These are phyloP conservation scores for Penicillium pulvis DNA, from an alignment of 495 filamentous ascomycete species.

Conservation along the genomic window DNA sequence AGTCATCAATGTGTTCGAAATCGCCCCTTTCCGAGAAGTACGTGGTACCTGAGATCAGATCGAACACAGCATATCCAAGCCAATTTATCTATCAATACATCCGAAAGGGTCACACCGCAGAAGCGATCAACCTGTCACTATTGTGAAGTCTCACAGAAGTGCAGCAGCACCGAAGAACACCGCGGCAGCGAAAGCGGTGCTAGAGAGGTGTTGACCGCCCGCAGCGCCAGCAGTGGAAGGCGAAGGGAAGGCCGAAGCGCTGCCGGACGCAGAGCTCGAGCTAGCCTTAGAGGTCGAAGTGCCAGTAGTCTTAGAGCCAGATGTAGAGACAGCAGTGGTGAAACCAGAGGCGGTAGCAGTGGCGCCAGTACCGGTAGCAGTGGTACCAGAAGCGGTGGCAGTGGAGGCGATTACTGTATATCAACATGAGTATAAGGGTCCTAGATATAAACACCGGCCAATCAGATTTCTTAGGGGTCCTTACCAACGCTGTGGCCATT, in stretches of 20 bases:
- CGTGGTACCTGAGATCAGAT: slow-evolving; percentile 13
- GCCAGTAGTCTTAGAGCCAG: slow-evolving; percentile 11
- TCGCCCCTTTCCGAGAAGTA: slow-evolving; percentile 4
- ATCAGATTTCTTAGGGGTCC: slow-evolving; percentile 10
- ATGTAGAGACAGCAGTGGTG: slow-evolving; percentile 21
- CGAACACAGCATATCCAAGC: slow-evolving; percentile 17
- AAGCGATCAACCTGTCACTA: not conserved
- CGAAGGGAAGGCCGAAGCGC: slow-evolving; percentile 18
- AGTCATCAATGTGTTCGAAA: slow-evolving; percentile 19
- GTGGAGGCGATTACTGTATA: not conserved
- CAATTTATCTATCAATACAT: slow-evolving; percentile 20
- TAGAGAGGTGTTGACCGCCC: slow-evolving; percentile 34
- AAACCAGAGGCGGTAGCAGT: slow-evolving; percentile 24
- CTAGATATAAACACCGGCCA: not conserved
- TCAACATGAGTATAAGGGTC: not conserved
- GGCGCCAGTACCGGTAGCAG: slow-evolving; percentile 19
- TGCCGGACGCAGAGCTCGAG: slow-evolving; percentile 16
- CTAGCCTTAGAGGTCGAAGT: slow-evolving; percentile 14
- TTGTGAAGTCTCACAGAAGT: slow-evolving; percentile 29
- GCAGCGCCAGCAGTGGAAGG: slow-evolving; percentile 22
- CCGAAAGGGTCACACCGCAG: not conserved
- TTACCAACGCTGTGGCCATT: slow-evolving; percentile 41
- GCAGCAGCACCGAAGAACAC: slow-evolving; percentile 44
- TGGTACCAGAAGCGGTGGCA: slow-evolving; percentile 18
- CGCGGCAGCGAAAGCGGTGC: slow-evolving; percentile 40